phyloP scores from a whole-genome alignment of 495 filamentous ascomycete genomes.

The Penicillium mononematosum region DNA sequence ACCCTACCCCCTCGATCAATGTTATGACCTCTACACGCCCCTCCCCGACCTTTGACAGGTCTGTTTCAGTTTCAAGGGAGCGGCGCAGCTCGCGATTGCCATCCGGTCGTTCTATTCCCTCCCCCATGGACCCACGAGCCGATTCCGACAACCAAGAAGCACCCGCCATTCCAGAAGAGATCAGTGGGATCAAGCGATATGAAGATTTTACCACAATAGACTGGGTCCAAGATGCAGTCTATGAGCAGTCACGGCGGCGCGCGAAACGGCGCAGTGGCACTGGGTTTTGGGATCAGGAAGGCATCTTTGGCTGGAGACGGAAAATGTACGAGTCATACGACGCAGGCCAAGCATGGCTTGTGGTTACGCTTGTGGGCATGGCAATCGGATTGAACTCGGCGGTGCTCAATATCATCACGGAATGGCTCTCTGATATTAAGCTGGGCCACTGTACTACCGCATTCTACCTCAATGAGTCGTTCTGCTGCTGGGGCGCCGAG shows the following conservation, averaged over 20 bases:
- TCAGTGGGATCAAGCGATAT: conserved; percentile 96
- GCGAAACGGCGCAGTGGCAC: conserved; percentile 69
- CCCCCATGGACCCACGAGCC: conserved; percentile 57
- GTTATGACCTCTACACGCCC: conserved; percentile 64
- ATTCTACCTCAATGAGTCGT: conserved; percentile 97
- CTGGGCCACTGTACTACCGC: conserved; percentile 89
- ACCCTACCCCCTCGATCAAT: conserved; percentile 36
- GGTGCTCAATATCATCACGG: conserved; percentile 91
- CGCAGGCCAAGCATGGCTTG: conserved; percentile 97
- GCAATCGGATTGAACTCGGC: conserved; percentile 93
- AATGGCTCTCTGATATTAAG: conserved; percentile 96
- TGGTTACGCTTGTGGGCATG: conserved; percentile 88
- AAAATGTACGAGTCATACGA: conserved; percentile 87
- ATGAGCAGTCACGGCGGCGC: conserved; percentile 80
- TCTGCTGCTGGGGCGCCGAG: conserved; percentile 98
- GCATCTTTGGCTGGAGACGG: conserved; percentile 74
- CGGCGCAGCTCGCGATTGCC: conserved; percentile 63
- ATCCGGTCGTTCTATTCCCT: conserved; percentile 65
- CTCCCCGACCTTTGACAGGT: conserved; percentile 55
- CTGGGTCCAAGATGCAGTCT: conserved; percentile 96
- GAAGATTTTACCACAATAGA: conserved; percentile 99
- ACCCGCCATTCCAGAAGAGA: conserved; percentile 84
- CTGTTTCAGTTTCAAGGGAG: conserved; percentile 54
- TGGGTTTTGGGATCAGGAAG: conserved; percentile 72
- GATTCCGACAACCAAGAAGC: conserved; percentile 41